phyloP scores from a whole-genome alignment of 495 filamentous ascomycete genomes.

The Cetradonia linearis region DNA sequence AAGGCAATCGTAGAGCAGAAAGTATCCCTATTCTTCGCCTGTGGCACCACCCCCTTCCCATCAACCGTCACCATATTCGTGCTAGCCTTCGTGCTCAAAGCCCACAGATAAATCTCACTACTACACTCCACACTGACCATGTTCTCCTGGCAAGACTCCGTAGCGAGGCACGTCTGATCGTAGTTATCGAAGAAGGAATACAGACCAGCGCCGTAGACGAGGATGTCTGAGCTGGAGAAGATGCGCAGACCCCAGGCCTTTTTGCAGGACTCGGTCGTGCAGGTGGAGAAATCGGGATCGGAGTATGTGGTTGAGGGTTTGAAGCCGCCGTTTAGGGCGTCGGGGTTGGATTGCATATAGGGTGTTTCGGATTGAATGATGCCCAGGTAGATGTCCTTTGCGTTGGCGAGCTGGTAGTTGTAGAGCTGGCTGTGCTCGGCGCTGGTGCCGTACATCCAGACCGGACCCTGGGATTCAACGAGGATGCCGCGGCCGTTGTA shows the following conservation, averaged over 20 bases:
- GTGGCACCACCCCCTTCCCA: constrained; percentile 43
- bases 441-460: constrained; percentile 64
- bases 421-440: constrained; percentile 87
- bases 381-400: constrained; percentile 73
- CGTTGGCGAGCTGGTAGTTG: constrained; percentile 76
- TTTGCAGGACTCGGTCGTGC: constrained; percentile 53
- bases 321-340: constrained; percentile 60
- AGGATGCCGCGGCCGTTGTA: constrained; percentile 85
- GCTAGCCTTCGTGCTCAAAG: constrained; percentile 78
- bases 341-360: constrained; percentile 83
- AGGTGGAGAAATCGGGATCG: constrained; percentile 65
- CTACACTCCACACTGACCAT: constrained; percentile 76
- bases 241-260: constrained; percentile 83
- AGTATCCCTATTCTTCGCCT: constrained; percentile 57
- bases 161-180: constrained; percentile 61
- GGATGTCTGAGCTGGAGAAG: constrained; percentile 53
- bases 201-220: constrained; percentile 66
- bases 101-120: constrained; percentile 58
- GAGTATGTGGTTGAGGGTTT: constrained; percentile 49
- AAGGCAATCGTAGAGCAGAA: constrained; percentile 68
- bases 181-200: constrained; percentile 90
- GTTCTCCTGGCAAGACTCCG: constrained; percentile 72
- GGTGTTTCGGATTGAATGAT: constrained; percentile 88
- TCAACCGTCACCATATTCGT: constrained; percentile 70
- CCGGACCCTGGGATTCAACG: constrained; percentile 50